Evolutionary conservation across 78 protist species (phyloP), one percentile per base, ranked within the genome.

Genomic region (Mantamonas sphyraenae): DNA sequence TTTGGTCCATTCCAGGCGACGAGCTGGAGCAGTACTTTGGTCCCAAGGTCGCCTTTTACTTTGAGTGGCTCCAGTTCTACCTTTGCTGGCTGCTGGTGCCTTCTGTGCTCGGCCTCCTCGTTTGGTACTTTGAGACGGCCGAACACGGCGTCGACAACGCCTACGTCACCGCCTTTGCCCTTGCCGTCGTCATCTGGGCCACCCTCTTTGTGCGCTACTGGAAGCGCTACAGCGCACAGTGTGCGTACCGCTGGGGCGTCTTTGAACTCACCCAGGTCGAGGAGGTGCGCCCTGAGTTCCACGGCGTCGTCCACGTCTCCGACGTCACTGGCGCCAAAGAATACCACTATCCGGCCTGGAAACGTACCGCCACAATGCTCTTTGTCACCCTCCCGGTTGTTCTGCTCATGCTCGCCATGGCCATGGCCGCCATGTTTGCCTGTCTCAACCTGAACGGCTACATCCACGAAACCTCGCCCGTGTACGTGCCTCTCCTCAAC

Each of bases 361-460:
- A 39, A 51, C 38, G 70, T 17, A 14, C 33, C 58, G 35, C 34
- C 28, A n/a, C n/a, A n/a, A n/a, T n/a, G n/a, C n/a, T n/a, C n/a
- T n/a, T n/a, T n/a, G 39, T 58, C 38, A 33, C 63, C 42, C n/a
- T 26, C 3, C 24, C 22, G 38, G 57, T 58, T 9, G 43, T 68
- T 28, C 30, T 14, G 17, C 43, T 42, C n/a, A 22, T 37, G 51
- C 69, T 73, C 28, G 8, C 14, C 39, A 16, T 73, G 19, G n/a
- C 69, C 7, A 4, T 73, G 24, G 8, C 4, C 39, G 57, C 22
- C 31, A 57, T 39, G 78, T 0, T 61, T 22, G 31, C 19, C 26
- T 60, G 72, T 22, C 67, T 79, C 40, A 79, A 79, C 61, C 16
- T 79, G 68, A 70, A 70, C 37, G 84, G 84, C 24, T 79, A 79